Base-by-base conservation (phyloP, 352 stramenopile genomes). In the Phytophthora tentaculata region DNA sequence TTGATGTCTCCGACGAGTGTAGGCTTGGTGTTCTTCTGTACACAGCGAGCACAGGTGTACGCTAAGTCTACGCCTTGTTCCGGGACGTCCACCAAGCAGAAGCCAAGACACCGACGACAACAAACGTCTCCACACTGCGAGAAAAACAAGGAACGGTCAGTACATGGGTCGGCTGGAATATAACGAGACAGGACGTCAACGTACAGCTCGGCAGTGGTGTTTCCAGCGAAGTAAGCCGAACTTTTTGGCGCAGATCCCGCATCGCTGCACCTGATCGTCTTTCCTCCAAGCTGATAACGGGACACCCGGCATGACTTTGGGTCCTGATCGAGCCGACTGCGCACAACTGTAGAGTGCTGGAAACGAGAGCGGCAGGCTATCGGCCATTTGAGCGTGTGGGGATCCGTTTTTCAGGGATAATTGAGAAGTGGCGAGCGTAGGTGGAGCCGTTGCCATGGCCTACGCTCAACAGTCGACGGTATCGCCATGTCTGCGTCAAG, bases 151-250 rank as follows among this genome's bases (percentile, higher is more conserved):
- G 65, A 48, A n/a, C n/a, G n/a, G n/a, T n/a, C n/a, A n/a, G n/a
- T n/a, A n/a, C n/a, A n/a, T n/a, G n/a, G n/a, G n/a, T n/a, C n/a
- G n/a, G n/a, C n/a, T n/a, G n/a, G n/a, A n/a, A n/a, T n/a, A n/a
- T n/a, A 23, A 45, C 16, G 12, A 48, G 14, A 64, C 2, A 17
- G n/a, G 7, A 3, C 6, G 35, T n/a, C 20, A 44, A 68, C 79
- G 70, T 87, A 91, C 82, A 55, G 77, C 82, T 66, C 83, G 71
- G 52, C 84, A 92, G 64, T 92, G 84, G 55, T 92, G 82, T 44
- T 84, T 86, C 49, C 84, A 82, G 26, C 84, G 72, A 23, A 92
- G 68, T 47, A 92, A 66, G 1, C 68, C 71, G 51, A 92, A 92
- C 48, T 86, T 88, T 52, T 89, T 89, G 39, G 80, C 59, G 69